phyloP scores from a whole-genome alignment of 257 asterid species.

The Prunella vulgaris region DNA sequence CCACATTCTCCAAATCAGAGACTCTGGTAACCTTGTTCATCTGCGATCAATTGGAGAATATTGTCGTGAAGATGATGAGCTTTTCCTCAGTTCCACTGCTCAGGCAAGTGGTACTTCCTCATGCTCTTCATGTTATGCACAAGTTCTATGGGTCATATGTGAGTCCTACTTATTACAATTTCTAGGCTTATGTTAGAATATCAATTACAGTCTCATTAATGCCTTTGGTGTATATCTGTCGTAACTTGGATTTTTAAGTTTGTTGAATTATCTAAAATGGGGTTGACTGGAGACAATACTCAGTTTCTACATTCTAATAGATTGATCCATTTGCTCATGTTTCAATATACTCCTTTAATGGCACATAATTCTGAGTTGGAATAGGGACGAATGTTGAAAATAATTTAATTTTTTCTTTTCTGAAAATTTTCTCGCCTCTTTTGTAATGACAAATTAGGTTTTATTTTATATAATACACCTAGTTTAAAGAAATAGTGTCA shows the following conservation, averaged over 20 bases:
- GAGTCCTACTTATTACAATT: neutral
- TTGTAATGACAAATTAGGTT: neutral
- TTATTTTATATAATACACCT: neutral
- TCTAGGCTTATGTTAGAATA: neutral
- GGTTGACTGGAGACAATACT: neutral
- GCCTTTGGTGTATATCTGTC: neutral
- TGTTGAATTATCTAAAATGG: neutral
- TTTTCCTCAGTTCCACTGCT: constrained; percentile 70
- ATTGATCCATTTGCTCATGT: constrained; percentile 1
- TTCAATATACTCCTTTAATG: neutral
- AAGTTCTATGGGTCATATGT: constrained; percentile 2
- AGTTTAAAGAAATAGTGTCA: neutral
- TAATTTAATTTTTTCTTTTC: neutral
- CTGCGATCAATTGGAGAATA: constrained; percentile 82
- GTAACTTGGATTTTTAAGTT: neutral
- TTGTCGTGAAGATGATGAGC: constrained; percentile 96
- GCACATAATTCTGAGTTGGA: neutral
- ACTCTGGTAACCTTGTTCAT: constrained; percentile 86
- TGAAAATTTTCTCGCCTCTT: neutral
- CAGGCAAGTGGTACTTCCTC: constrained; percentile 70
- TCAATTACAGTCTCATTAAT: neutral
- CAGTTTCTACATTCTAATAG: neutral
- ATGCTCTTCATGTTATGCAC: constrained; percentile 16
- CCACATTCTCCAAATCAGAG: constrained; percentile 93
- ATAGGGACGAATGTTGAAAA: neutral